A percentile compares a stretch with the other conserved stretches of the same genome.
phyloP scores from a whole-genome alignment of 2,329 filamentous ascomycete species.

The Hypocrella siamensis region DNA sequence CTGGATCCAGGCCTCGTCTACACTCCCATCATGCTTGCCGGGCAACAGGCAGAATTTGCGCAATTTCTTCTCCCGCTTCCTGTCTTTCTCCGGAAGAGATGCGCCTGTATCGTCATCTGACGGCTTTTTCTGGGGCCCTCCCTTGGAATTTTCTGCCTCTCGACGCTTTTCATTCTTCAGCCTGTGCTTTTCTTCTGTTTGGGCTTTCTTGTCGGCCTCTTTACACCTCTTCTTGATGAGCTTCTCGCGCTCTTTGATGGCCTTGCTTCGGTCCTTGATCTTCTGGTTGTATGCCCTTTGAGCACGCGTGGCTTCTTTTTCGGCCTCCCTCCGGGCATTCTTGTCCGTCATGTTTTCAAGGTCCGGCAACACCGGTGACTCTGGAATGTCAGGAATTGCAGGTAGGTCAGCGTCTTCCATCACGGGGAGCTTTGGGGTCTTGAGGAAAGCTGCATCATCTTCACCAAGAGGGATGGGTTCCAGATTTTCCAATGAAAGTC shows the following conservation, averaged over 20 bases:
- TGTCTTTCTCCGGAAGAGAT: not conserved
- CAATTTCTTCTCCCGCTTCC: conserved; percentile 31
- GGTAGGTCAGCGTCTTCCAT: conserved; percentile 17
- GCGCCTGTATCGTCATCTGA: not conserved
- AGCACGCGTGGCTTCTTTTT: conserved; percentile 48
- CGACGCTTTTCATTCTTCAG: conserved; percentile 13
- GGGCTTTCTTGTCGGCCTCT: conserved; percentile 24
- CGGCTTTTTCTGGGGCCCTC: conserved; percentile 10
- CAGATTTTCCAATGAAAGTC: too few relatives aligned
- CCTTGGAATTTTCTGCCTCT: conserved; percentile 6
- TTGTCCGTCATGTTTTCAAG: conserved; percentile 45
- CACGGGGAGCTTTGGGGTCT: not conserved
- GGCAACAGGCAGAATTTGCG: conserved; percentile 71
- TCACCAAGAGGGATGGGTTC: too few relatives aligned
- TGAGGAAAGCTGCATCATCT: too few relatives aligned
- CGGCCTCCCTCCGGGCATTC: conserved; percentile 48
- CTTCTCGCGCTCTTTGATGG: conserved; percentile 47
- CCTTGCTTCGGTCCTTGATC: conserved; percentile 49
- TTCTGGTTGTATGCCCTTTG: conserved; percentile 51
- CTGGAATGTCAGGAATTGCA: conserved; percentile 32
- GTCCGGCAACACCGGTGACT: conserved; percentile 30
- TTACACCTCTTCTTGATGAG: conserved; percentile 37
- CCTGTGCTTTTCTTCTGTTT: conserved; percentile 23
- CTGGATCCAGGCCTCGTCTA: conserved; percentile 60
- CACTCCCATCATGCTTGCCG: conserved; percentile 31